Base-by-base conservation (phyloP, 345 rosid species). In the Ceriops zippeliana region DNA sequence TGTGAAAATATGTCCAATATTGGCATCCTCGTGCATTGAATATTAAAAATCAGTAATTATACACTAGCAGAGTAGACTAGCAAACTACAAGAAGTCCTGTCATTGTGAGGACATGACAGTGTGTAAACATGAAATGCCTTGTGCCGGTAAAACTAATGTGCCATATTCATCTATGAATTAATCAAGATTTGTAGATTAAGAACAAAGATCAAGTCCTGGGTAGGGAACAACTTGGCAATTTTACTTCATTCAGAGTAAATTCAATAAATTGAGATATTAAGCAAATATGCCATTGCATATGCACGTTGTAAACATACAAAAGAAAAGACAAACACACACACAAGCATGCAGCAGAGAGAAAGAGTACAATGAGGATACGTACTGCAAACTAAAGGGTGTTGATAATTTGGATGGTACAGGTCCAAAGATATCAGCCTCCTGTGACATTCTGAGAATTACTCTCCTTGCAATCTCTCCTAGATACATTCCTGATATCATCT, bases 401-500 rank as follows among this genome's bases (percentile, higher is more conserved):
- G 74, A 81, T 73, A 91, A 80, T 60, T 69, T 71, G 27, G 84
- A 78, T 47, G 96, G 78, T 69, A 78, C 78, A 24, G 85, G 90
- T 67, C 90, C 93, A 75, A 91, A 86, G 70, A 88, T 56, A 73
- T 91, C 97, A 0, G 88, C 80, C 62, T 86, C 93, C 72, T 78
- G 79, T 30, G 88, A 83, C 86, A 95, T 95, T 78, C 84, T 81
- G 30, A 95, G 89, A 26, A 91, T 82, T 65, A 95, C 96, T 81
- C 99, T 87, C 71, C 99, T 83, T 19, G 87, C 96, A 47, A 95
- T 87, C 49, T 95, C 99, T 37, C 99, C 99, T 6, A 95, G 83
- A 85, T 95, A 95, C 96, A 91, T 85, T 76, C 96, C 99, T 1
- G 99, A 78, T 77, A 95, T 85, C 99, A 95, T 91, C 78, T 95